Evolutionary conservation across 306 rosid genomes (phyloP), one percentile per base, ranked within the genome.

Genomic region (Cicer pinnatifidum): DNA sequence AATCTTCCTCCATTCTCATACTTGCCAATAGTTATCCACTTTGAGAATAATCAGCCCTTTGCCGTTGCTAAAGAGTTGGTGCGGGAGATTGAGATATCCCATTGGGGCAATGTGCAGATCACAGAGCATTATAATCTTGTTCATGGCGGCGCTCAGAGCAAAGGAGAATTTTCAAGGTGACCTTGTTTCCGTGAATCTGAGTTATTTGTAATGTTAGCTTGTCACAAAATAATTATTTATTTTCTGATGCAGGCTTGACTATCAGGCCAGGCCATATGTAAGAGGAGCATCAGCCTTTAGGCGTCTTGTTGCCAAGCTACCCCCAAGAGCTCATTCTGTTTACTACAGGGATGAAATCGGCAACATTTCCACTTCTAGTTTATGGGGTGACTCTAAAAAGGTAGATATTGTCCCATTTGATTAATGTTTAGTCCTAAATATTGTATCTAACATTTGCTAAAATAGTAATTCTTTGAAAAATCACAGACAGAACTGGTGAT

Each of bases 121-220:
- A 91, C 97, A 12, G 97, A 95, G 90, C 90, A 89, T 75, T 95
- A 95, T 85, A 86, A 63, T 64, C 88, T 95, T 70, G 68, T 88
- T 67, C 95, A 91, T 75, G 97, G 87, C 20, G 99, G 97, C 71
- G 97, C 97, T 65, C 82, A 86, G 75, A 89, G 88, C 89, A 89
- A 83, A 80, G 99, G 99, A 65, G 99, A 91, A 82, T 95, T 95
- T 84, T 95, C 99, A 11, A 95, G 97, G 99, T 90, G n/a, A 48
- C 68, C 16, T 39, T 77, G 45, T 53, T 41, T 82, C 63, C 79
- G 80, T 61, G 60, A 66, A 61, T 68, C 37, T 52, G 15, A 59
- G 15, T 66, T 75, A 47, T 56, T 67, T 84, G 52, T 60, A 60
- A 0, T 77, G 43, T 75, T 79, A 62, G 16, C 43, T 65, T 69